These are phyloP conservation scores for Thozetella sp. DNA, from an alignment of 495 filamentous ascomycete species.

Conservation along the genomic window DNA sequence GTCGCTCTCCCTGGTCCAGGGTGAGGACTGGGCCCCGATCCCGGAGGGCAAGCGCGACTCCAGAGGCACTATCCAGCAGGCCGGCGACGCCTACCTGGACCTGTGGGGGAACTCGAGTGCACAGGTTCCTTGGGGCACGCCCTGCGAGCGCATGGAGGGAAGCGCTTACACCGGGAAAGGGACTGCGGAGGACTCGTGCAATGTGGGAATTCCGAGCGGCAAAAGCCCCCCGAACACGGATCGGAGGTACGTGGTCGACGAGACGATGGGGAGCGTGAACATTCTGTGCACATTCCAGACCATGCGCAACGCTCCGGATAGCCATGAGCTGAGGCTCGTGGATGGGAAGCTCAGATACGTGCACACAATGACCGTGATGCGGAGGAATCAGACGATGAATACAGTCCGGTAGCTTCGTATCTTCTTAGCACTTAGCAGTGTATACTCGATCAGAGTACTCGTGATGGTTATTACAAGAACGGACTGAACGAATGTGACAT, in stretches of 20 bases:
- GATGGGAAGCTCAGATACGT: conserved; percentile 40
- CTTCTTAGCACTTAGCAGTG: too few species aligned
- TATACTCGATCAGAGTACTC: too few species aligned
- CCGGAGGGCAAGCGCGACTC: conserved; percentile 32
- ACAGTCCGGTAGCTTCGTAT: background rate
- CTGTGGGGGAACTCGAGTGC: conserved; percentile 35
- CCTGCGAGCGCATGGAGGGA: conserved; percentile 41
- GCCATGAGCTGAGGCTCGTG: conserved; percentile 44
- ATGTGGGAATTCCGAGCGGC: conserved; percentile 30
- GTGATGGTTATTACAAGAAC: too few species aligned
- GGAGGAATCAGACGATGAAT: background rate
- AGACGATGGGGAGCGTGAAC: conserved; percentile 37
- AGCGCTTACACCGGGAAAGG: conserved; percentile 32
- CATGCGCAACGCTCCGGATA: conserved; percentile 29
- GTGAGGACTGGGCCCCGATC: conserved; percentile 37
- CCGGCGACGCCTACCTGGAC: conserved; percentile 42
- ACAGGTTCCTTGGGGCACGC: conserved; percentile 38
- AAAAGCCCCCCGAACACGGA: conserved; percentile 23
- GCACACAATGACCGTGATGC: conserved; percentile 33
- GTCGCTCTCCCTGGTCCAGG: conserved; percentile 32
- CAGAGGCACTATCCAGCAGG: conserved; percentile 37
- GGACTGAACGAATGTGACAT: too few species aligned
- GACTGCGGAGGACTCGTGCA: conserved; percentile 21
- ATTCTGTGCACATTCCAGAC: conserved; percentile 37
- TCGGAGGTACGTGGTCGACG: conserved; percentile 43